Evolutionary conservation across 2,329 filamentous ascomycete species (phyloP).

Genomic region (Colletotrichum lini): DNA sequence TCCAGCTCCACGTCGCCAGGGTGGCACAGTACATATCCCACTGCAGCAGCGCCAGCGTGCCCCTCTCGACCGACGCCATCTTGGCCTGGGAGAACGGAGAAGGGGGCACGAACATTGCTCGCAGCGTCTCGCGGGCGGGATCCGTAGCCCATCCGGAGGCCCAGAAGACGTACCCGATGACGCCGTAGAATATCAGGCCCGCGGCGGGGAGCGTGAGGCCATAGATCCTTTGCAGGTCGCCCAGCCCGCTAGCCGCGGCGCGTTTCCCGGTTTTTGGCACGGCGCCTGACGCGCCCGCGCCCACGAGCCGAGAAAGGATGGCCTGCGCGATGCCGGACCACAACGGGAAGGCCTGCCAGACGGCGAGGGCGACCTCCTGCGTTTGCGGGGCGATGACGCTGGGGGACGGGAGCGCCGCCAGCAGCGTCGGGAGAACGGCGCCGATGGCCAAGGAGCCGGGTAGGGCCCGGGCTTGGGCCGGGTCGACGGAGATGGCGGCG

Average conservation of each 20-base stretch:
- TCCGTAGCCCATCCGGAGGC: background rate
- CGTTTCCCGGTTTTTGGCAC: background rate
- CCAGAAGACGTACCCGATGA: slow-evolving; percentile 28
- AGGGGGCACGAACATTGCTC: slow-evolving; percentile 35
- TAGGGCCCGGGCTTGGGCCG: slow-evolving; percentile 26
- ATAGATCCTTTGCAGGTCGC: slow-evolving; percentile 35
- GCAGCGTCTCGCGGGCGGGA: slow-evolving; percentile 6
- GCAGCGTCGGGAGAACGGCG: slow-evolving; percentile 42
- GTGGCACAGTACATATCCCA: slow-evolving; percentile 46
- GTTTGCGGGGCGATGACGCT: slow-evolving; percentile 35
- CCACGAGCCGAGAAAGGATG: slow-evolving; percentile 8
- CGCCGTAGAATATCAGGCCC: slow-evolving; percentile 23
- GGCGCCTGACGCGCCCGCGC: slow-evolving; percentile 11
- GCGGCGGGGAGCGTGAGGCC: slow-evolving; percentile 22
- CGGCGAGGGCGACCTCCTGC: slow-evolving; percentile 43
- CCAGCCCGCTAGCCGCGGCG: slow-evolving; percentile 1
- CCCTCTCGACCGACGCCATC: slow-evolving; percentile 39
- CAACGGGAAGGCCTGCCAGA: slow-evolving; percentile 47
- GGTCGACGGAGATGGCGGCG: slow-evolving; percentile 41
- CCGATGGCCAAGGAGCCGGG: slow-evolving; percentile 42
- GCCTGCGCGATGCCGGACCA: slow-evolving; percentile 40
- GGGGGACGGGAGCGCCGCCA: slow-evolving; percentile 42
- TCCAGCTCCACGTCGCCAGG: slow-evolving; percentile 30
- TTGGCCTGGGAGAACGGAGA: slow-evolving; percentile 5
- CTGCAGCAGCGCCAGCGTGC: slow-evolving; percentile 41